These are phyloP conservation scores for Acaromyces ingoldii DNA, from an alignment of 1,284 basidiomycete species.

Conservation along the genomic window DNA sequence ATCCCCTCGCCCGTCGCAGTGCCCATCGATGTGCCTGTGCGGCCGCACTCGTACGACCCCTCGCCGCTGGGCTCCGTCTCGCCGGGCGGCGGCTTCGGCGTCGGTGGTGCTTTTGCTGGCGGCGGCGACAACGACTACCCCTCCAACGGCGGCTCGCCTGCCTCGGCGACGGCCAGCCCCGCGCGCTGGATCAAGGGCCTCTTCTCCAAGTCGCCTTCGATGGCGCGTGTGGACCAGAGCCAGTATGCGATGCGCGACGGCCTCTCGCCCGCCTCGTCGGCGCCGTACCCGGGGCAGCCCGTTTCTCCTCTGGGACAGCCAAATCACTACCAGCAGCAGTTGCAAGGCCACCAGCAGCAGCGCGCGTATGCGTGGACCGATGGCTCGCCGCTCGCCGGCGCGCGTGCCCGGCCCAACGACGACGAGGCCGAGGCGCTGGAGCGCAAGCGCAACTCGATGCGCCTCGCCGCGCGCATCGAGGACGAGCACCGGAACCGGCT, in stretches of 20 bases:
- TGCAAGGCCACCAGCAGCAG: background rate
- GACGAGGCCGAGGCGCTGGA: slow-evolving; percentile 31
- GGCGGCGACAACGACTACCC: too few relatives aligned
- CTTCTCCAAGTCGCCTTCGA: slow-evolving; percentile 5
- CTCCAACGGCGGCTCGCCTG: too few relatives aligned
- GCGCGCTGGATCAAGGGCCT: slow-evolving; percentile 8
- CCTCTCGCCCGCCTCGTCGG: too few relatives aligned
- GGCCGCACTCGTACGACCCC: slow-evolving; percentile 3
- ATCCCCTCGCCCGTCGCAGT: slow-evolving; percentile 30
- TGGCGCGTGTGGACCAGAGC: too few relatives aligned
- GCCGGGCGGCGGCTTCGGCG: slow-evolving; percentile 15
- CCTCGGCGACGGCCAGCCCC: too few relatives aligned
- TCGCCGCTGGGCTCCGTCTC: slow-evolving; percentile 32
- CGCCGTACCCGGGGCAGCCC: too few relatives aligned
- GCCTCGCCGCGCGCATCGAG: slow-evolving; percentile 40
- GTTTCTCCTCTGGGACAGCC: too few relatives aligned
- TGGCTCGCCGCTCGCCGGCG: background rate
- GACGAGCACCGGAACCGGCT: slow-evolving; percentile 31
- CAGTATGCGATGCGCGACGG: too few relatives aligned
- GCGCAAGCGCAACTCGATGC: slow-evolving; percentile 30
- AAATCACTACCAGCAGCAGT: too few relatives aligned
- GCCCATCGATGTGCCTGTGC: slow-evolving; percentile 16
- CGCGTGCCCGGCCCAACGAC: background rate
- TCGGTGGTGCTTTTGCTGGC: too few relatives aligned
- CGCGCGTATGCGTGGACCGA: background rate